phyloP scores from a whole-genome alignment of 164 flowering plant genomes.

The Sedum album region DNA sequence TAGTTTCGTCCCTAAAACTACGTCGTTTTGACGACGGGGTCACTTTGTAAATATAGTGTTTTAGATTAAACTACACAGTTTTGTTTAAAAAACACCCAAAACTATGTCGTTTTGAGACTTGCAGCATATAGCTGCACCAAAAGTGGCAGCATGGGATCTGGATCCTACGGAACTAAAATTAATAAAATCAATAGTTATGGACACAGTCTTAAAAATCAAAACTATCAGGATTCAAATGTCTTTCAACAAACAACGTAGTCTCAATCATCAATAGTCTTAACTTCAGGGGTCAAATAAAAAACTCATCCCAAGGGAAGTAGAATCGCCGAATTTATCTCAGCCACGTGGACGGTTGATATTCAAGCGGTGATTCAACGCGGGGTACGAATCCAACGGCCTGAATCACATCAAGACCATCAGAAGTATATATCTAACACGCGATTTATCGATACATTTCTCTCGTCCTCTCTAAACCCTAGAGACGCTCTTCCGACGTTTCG shows the following conservation, averaged over 20 bases:
- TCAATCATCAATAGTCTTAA: background rate
- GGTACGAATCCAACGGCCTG: background rate
- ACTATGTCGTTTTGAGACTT: no score
- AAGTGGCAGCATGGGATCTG: no score
- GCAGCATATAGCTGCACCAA: no score
- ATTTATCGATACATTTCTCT: background rate
- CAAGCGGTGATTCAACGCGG: background rate
- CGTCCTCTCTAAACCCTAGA: background rate
- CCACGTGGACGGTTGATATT: background rate
- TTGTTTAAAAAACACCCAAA: no score
- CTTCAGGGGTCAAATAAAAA: background rate
- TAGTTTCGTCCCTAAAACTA: no score
- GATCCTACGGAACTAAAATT: no score
- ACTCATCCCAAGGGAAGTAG: no score
- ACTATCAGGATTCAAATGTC: background rate
- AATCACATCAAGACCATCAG: background rate
- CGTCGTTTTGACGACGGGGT: no score
- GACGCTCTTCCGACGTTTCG: background rate
- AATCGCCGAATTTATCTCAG: no score
- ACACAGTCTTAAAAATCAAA: background rate
- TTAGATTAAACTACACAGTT: no score
- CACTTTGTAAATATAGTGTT: no score
- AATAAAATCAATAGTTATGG: no score
- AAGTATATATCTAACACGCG: conserved; percentile 1
- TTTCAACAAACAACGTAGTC: background rate